phyloP scores from a whole-genome alignment of 129 eudicot species.

The Heracleum sosnowskyi region DNA sequence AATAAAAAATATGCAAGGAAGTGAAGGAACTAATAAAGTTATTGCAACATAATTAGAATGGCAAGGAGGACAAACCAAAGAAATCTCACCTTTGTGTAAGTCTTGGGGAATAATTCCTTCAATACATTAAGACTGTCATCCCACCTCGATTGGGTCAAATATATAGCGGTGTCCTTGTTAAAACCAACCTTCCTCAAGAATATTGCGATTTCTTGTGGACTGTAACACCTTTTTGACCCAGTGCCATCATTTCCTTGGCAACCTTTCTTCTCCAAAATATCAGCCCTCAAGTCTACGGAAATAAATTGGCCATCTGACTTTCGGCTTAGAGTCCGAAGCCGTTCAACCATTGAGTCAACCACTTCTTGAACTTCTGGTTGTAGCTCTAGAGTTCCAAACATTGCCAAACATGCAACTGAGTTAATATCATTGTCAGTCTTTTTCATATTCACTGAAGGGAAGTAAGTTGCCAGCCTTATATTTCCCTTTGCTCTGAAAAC shows the following conservation, averaged over 20 bases:
- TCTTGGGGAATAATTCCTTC: slow-evolving; percentile 82
- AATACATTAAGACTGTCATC: slow-evolving; percentile 69
- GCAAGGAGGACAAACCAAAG: background rate
- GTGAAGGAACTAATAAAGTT: background rate
- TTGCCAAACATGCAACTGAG: slow-evolving; percentile 74
- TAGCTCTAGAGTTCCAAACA: slow-evolving; percentile 79
- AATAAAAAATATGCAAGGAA: too few relatives aligned
- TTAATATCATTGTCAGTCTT: slow-evolving; percentile 31
- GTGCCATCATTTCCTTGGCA: slow-evolving; percentile 57
- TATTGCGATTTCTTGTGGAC: slow-evolving; percentile 70
- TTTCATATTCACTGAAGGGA: slow-evolving; percentile 94
- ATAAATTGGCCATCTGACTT: slow-evolving; percentile 78
- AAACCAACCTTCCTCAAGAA: slow-evolving; percentile 74
- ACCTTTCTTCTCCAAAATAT: slow-evolving; percentile 78
- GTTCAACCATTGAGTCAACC: slow-evolving; percentile 80
- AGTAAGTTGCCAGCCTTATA: slow-evolving; percentile 88
- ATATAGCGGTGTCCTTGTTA: slow-evolving; percentile 68
- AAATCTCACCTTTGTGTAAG: slow-evolving; percentile 77
- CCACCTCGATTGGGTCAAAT: slow-evolving; percentile 92
- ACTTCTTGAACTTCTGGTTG: slow-evolving; percentile 77
- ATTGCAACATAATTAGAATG: background rate
- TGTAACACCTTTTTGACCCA: slow-evolving; percentile 64
- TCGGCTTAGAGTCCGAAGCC: slow-evolving; percentile 70
- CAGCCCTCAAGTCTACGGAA: slow-evolving; percentile 84
- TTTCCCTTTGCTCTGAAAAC: slow-evolving; percentile 63